phyloP scores from a whole-genome alignment of 2,329 filamentous ascomycete genomes.

The Grosmannia clavigera region DNA sequence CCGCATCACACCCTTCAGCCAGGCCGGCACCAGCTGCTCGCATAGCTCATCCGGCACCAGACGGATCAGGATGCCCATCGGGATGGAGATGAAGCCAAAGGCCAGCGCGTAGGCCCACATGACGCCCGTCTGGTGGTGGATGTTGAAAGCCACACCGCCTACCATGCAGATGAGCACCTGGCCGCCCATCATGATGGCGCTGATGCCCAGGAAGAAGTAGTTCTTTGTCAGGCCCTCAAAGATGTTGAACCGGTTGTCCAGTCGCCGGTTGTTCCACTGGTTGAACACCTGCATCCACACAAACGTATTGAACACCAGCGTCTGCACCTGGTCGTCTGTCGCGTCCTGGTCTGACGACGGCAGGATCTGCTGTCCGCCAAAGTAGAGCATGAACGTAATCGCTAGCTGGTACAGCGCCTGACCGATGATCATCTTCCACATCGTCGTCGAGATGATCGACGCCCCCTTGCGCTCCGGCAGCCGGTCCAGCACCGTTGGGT shows the following conservation, averaged over 20 bases:
- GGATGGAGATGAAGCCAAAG: constrained; percentile 73
- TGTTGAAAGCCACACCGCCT: constrained; percentile 69
- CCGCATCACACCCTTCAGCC: constrained; percentile 35
- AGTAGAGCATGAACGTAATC: constrained; percentile 71
- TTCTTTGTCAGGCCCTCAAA: constrained; percentile 80
- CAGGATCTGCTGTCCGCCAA: constrained; percentile 18
- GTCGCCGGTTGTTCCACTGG: constrained; percentile 88
- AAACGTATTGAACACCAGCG: constrained; percentile 93
- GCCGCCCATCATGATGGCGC: constrained; percentile 73
- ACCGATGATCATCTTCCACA: constrained; percentile 99
- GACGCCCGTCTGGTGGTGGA: constrained; percentile 51
- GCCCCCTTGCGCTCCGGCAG: constrained; percentile 50
- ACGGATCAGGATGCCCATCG: constrained; percentile 69
- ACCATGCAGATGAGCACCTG: constrained; percentile 86
- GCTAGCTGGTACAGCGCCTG: constrained; percentile 83
- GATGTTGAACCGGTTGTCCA: constrained; percentile 93
- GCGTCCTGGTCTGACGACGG: constrained; percentile 28
- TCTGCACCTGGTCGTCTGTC: constrained; percentile 44
- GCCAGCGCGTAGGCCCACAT: constrained; percentile 86
- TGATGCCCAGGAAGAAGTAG: constrained; percentile 80
- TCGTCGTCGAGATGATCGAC: constrained; percentile 67
- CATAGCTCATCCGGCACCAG: constrained; percentile 65
- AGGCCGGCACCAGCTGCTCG: constrained; percentile 37
- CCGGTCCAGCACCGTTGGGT: constrained; percentile 65
- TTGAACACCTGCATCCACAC: constrained; percentile 99